Percentiles rank a stretch among this genome's conserved stretches.
Conservation (phyloP, 192 early-diverging fungal species). For the Polychytrium aggregatum region DNA sequence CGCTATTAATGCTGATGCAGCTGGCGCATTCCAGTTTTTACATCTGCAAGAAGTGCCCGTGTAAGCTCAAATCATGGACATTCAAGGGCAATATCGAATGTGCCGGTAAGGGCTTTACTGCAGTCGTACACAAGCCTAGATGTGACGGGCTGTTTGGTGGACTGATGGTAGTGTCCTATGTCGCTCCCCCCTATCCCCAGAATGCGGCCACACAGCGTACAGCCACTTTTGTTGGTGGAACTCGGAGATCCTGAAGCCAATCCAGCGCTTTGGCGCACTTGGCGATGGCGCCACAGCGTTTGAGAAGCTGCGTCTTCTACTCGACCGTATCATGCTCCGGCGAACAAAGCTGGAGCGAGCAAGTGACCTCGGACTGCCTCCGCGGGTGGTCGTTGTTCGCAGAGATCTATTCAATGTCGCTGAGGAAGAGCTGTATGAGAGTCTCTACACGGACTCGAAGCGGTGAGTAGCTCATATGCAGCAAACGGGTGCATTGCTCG, state of each 20-base stretch:
- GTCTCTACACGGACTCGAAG: slow-evolving; percentile 56
- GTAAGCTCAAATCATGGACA: slow-evolving; percentile 36
- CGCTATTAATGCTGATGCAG: too few species aligned
- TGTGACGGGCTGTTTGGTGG: too few species aligned
- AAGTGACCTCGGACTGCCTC: slow-evolving; percentile 78
- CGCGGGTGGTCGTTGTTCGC: slow-evolving; percentile 65
- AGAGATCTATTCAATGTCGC: slow-evolving; percentile 78
- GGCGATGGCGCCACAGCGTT: slow-evolving; percentile 56
- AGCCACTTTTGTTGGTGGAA: slow-evolving; percentile 72
- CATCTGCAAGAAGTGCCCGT: slow-evolving; percentile 69
- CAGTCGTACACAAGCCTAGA: too few species aligned
- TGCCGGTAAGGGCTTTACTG: too few species aligned
- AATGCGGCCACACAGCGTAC: slow-evolving; percentile 33
- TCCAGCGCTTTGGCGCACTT: slow-evolving; percentile 60
- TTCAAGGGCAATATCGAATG: slow-evolving; percentile 25
- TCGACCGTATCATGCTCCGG: slow-evolving; percentile 82
- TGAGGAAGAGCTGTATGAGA: slow-evolving; percentile 83
- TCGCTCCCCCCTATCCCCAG: too few species aligned
- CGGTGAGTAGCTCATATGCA: too few species aligned
- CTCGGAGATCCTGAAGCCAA: slow-evolving; percentile 78
- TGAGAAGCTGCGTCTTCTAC: slow-evolving; percentile 57
- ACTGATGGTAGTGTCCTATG: too few species aligned
- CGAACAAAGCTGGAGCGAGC: slow-evolving; percentile 82
- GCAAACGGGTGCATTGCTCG: too few species aligned
- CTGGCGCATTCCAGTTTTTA: too few species aligned